Base-by-base conservation (phyloP, 2,329 filamentous ascomycete genomes). In the Colletotrichum melonis region DNA sequence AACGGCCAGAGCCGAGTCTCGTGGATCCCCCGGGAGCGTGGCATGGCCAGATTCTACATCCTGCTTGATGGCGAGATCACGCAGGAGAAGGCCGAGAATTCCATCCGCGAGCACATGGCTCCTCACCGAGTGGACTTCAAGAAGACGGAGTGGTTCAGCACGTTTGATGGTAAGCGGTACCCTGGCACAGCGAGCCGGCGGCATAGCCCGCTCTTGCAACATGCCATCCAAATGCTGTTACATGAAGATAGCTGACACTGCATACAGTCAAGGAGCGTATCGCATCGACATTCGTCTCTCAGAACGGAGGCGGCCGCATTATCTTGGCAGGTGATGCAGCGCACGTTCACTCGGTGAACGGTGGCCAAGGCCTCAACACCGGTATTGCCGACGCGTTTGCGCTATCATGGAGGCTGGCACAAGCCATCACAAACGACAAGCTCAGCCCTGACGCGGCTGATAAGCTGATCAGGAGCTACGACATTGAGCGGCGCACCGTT, bases 281-380 rank as follows among this genome's bases (percentile, higher is more conserved):
- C 24, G 91, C 90, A 0, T 85, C 88, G 46, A 81, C 80, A 0
- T 86, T 86, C 49, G 78, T 85, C 12, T 84, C 83, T 5, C 80
- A 78, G 19, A 77, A 80, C 49, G 84, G 85, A 9, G 75, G 77
- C 5, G 87, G 84, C n/a, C 82, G 85, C 11, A 79, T 85, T 6
- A 84, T 88, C 62, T 80, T 89, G 9, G 86, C 84, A 5, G 87
- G 87, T 14, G 87, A 89, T 67, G 86, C 86, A 11, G 86, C 85
- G 16, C 87, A 89, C 70, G 86, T 85, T 4, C 86, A 88, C 74
- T 84, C 81, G 42, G 84, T 85, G 3, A 82, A 85, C 4, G 87
- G 86, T 3, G 87, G 84, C 1, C 86, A 88, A 76, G 87, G 87
- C 2, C 84, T 88, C 82, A 88, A 88, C 71, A 86, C 86, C 0